Evolutionary conservation across 495 filamentous ascomycete genomes (phyloP).

Genomic region (Podospora australis): DNA sequence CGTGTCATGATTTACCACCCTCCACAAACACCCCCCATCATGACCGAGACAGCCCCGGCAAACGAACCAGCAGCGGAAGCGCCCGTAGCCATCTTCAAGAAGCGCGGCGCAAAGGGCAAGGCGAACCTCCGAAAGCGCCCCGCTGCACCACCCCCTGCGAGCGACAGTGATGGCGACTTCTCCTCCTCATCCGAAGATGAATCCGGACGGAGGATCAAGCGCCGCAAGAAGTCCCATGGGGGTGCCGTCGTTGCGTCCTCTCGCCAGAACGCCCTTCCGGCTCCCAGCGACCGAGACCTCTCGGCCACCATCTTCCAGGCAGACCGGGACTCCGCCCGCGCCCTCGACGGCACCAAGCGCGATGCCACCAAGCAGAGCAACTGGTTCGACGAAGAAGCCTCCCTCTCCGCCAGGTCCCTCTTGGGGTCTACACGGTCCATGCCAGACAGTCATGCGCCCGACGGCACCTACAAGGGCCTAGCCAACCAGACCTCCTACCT

Average conservation of each 20-base stretch:
- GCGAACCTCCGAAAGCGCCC: conserved; percentile 76
- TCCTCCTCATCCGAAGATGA: conserved; percentile 74
- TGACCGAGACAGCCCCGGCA: conserved; percentile 18
- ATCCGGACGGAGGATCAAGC: conserved; percentile 65
- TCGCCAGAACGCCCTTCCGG: conserved; percentile 34
- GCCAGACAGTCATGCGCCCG: conserved; percentile 19
- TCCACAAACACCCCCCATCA: conserved; percentile 15
- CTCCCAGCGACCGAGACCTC: conserved; percentile 33
- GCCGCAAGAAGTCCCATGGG: conserved; percentile 58
- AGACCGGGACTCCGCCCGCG: conserved; percentile 50
- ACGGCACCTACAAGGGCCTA: conserved; percentile 72
- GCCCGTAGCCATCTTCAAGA: conserved; percentile 73
- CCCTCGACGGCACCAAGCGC: conserved; percentile 56
- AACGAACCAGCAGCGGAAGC: conserved; percentile 25
- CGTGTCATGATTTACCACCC: neutral
- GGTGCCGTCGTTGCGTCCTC: conserved; percentile 53
- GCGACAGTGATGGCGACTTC: conserved; percentile 51
- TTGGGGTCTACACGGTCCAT: conserved; percentile 54
- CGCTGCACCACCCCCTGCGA: conserved; percentile 69
- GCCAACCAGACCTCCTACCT: conserved; percentile 69
- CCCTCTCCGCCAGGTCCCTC: conserved; percentile 52
- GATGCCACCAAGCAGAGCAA: conserved; percentile 92
- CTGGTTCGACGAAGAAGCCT: conserved; percentile 74
- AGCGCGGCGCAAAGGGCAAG: conserved; percentile 69
- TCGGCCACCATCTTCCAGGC: conserved; percentile 52